Base-by-base conservation (phyloP, 495 filamentous ascomycete genomes). In the Sphaerosporella brunnea region DNA sequence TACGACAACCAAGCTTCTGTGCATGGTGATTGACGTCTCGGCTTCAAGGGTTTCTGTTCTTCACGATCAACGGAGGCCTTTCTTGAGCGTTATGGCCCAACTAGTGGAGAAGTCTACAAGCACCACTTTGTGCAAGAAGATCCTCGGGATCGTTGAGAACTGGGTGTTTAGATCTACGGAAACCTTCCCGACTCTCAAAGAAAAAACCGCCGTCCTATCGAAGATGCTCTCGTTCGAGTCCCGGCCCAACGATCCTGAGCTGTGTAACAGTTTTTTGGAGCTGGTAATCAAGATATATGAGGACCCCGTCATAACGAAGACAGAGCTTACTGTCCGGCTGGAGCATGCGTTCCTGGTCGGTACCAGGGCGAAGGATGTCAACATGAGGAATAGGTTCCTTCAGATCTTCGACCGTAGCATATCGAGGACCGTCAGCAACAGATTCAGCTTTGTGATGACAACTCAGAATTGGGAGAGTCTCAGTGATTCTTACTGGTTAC, bases 401-500 rank as follows among this genome's bases (percentile, higher is more conserved):
- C 71, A 68, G 19, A 93, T 99, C 51, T 94, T 96, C 49, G 88
- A 96, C 64, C 78, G 78, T 54, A 92, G 82, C 61, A 67, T 95
- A 50, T 86, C 84, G 2, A 82, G 84, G 48, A 79, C 83, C 18
- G 84, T 86, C 8, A 92, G 80, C 58, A 80, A 79, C 36, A 75
- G 92, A 35, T 66, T 96, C 16, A 79, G 76, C 49, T 96, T 95
- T 64, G 80, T 96, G 4, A 68, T 99, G 39, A 73, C 77, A 3
- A 80, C 78, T n/a, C 92, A 99, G 61, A 94, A 95, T 54, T 99
- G 92, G 92, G 92, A 95, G 59, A 87, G 82, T 0, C 69, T 99
- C 28, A 74, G 73, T 2, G 90, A 99, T 50, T 93, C 81, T 5
- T 99, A 87, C 67, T 99, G 92, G 92, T 70, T 99, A 15, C 77